Conservation (phyloP, 768 basidiomycete genomes). For the Amylocystis lapponica region DNA sequence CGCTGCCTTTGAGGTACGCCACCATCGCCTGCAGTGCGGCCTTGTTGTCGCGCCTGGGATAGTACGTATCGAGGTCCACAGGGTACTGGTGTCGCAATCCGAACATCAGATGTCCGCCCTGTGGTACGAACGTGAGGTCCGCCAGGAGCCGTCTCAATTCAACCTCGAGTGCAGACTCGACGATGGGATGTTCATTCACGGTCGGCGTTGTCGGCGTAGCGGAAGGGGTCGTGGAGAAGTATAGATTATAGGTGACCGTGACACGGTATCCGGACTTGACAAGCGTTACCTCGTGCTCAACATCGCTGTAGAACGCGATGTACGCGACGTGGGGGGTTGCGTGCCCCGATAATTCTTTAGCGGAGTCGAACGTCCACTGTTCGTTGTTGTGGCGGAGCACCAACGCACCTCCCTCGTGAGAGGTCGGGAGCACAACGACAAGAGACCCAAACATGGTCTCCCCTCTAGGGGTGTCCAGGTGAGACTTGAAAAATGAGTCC, state of each 20-base stretch:
- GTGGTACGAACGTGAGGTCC: constrained; percentile 29
- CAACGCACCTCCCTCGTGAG: constrained; percentile 40
- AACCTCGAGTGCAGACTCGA: constrained; percentile 5
- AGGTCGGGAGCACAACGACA: constrained; percentile 40
- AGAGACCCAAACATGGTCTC: constrained; percentile 37
- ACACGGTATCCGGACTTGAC: constrained; percentile 38
- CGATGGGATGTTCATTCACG: too few species aligned
- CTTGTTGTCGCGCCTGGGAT: too few species aligned
- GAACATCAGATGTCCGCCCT: constrained; percentile 37
- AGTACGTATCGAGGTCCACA: background rate
- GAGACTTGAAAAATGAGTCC: constrained; percentile 11
- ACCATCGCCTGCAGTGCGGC: too few species aligned
- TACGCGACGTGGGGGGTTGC: constrained; percentile 24
- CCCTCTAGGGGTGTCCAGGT: constrained; percentile 9
- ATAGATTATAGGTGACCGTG: constrained; percentile 41
- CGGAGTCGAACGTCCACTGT: constrained; percentile 27
- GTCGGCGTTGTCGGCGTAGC: too few species aligned
- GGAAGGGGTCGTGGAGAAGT: constrained; percentile 8
- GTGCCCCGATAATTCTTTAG: constrained; percentile 12
- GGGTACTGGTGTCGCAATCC: constrained; percentile 34
- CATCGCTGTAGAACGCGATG: constrained; percentile 38
- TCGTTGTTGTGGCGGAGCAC: constrained; percentile 17
- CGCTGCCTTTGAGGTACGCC: constrained; percentile 7
- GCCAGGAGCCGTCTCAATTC: constrained; percentile 24
- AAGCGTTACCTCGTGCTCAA: constrained; percentile 39